Conservation (phyloP, 1,139 yeast genomes). For the Blastobotrys aristatus region DNA sequence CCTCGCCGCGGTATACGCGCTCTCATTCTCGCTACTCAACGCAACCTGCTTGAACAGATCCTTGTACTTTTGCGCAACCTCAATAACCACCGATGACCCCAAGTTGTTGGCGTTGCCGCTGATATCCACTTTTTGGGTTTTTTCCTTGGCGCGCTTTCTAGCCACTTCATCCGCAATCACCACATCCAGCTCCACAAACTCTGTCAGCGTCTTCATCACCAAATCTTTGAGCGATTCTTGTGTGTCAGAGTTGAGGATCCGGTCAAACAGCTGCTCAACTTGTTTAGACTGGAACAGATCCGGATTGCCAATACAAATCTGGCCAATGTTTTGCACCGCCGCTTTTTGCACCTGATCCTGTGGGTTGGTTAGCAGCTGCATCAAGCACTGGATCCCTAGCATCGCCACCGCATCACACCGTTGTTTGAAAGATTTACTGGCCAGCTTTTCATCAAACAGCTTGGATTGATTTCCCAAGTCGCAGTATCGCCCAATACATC, state of each 20-base stretch:
- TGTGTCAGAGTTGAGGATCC: conserved; percentile 36
- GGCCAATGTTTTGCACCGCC: conserved; percentile 14
- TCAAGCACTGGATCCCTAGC: conserved; percentile 3
- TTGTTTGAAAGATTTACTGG: neutral
- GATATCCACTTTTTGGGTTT: conserved; percentile 44
- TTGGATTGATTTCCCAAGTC: conserved; percentile 6
- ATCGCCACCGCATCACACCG: neutral
- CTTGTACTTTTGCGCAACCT: conserved; percentile 60
- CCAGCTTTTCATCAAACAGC: conserved; percentile 2
- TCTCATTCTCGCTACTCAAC: conserved; percentile 41
- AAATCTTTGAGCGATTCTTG: conserved; percentile 41
- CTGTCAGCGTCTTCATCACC: conserved; percentile 50
- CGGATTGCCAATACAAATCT: conserved; percentile 16
- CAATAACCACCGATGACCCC: conserved; percentile 67
- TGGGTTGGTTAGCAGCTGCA: neutral
- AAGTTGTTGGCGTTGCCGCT: conserved; percentile 45
- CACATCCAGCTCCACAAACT: conserved; percentile 41
- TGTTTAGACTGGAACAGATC: conserved; percentile 7
- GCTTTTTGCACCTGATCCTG: conserved; percentile 6
- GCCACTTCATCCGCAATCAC: conserved; percentile 43
- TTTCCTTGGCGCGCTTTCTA: conserved; percentile 38
- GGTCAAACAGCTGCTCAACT: conserved; percentile 43
- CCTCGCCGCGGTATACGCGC: conserved; percentile 47
- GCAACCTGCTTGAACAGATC: conserved; percentile 46
- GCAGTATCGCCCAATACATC: conserved; percentile 13